A percentile compares a stretch with the other conserved stretches of the same genome.
phyloP scores from a whole-genome alignment of 805 yeast species.

The Wickerhamiella galacta region DNA sequence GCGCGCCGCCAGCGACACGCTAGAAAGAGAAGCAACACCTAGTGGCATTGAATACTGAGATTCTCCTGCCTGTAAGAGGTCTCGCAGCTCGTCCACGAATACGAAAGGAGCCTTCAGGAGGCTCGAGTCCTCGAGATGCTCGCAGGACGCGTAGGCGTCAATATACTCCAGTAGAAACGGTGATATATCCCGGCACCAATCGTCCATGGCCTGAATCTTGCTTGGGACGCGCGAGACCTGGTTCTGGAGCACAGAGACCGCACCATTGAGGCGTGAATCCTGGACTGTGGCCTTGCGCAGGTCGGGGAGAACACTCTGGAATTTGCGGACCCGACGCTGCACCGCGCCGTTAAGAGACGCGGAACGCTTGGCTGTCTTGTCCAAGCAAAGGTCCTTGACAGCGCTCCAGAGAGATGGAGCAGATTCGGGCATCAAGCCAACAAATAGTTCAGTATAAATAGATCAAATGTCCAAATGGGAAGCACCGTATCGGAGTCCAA shows the following conservation, averaged over 20 bases:
- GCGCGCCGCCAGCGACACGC: constrained; percentile 3
- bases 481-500: too few relatives aligned
- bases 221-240: background rate
- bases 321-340: constrained; percentile 3
- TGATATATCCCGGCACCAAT: constrained; percentile 6
- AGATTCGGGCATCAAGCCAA: too few relatives aligned
- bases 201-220: constrained; percentile 3
- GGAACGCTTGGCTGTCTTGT: constrained; percentile 5
- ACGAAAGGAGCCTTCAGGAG: constrained; percentile 7
- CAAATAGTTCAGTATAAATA: too few relatives aligned
- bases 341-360: constrained; percentile 6
- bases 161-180: constrained; percentile 6
- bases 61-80: constrained; percentile 6
- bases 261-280: background rate
- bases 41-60: constrained; percentile 3
- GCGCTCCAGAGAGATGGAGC: constrained; percentile 6
- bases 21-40: constrained; percentile 5
- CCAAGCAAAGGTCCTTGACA: constrained; percentile 5
- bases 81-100: constrained; percentile 5
- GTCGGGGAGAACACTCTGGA: constrained; percentile 2
- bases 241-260: background rate
- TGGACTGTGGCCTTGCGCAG: constrained; percentile 3
- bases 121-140: background rate
- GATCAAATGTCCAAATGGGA: too few relatives aligned
- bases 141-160: constrained; percentile 4